Conservation (phyloP, 2,329 filamentous ascomycete species). For the Talaromyces amestolkiae region DNA sequence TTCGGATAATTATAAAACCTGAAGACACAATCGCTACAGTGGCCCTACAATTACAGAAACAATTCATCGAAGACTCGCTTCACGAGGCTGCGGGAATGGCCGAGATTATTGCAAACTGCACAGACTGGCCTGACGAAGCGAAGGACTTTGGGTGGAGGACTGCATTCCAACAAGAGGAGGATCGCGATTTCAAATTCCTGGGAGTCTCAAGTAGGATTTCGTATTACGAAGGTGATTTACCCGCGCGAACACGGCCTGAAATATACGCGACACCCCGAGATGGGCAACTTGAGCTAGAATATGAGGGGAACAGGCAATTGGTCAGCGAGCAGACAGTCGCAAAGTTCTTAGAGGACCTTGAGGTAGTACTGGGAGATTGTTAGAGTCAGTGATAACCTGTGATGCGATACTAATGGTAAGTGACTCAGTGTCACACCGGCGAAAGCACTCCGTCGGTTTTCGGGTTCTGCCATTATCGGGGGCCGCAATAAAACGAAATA, state of each 20-base stretch:
- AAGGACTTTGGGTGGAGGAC: constrained; percentile 6
- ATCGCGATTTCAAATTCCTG: neutral
- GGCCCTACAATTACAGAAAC: constrained; percentile 8
- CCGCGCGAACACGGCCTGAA: neutral
- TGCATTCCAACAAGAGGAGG: constrained; percentile 8
- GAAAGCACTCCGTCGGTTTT: no score
- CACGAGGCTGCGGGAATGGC: constrained; percentile 10
- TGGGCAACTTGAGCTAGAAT: constrained; percentile 4
- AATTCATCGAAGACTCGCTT: neutral
- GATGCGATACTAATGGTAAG: no score
- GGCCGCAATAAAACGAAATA: no score
- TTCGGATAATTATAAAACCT: neutral
- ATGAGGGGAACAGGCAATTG: constrained; percentile 1
- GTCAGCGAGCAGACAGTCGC: neutral
- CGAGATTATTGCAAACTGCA: constrained; percentile 10
- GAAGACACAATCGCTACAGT: neutral
- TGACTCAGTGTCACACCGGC: no score
- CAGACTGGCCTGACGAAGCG: neutral
- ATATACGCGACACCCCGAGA: constrained; percentile 6
- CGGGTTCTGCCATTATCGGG: no score
- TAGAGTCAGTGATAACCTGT: neutral
- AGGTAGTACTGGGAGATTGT: neutral
- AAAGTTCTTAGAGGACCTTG: neutral
- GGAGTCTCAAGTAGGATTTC: neutral
- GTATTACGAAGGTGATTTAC: neutral